Evolutionary conservation across 1,139 yeast species (phyloP), one percentile per base, ranked within the genome.

Genomic region (Geotrichum siamense): DNA sequence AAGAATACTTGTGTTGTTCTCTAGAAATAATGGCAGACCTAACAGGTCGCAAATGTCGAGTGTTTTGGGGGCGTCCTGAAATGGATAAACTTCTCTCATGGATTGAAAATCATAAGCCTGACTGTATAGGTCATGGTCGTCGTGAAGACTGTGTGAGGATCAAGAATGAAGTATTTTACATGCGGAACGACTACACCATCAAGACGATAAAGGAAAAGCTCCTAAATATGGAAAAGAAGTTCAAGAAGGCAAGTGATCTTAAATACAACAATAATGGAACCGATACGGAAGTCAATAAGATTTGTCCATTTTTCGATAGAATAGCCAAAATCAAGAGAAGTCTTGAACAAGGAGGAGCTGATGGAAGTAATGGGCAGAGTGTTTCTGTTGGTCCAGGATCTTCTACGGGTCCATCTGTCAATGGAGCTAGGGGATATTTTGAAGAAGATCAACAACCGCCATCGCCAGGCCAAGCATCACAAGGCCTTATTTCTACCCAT

Each of bases 151-250:
- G 49, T 26, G 41, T 39, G 6, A 35, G 46, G 8, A 46, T 46
- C 12, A 46, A 46, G 33, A 42, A 39, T 16, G 49, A 46, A 28
- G 49, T 46, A 9, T 46, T 46, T 17, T 35, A 41, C 5, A 31
- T 15, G 22, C 43, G 49, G n/a, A 28, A 45, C 5, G 49, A 46
- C 30, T 46, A 43, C 28, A 43, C 49, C 17, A 26, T 45, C 15
- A 46, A 46, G 22, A 46, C 49, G 4, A 46, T 46, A 33, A 46
- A 46, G 25, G 49, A 46, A 42, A 46, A 46, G 28, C 40, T 46
- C 13, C 43, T 46, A 17, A 46, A 46, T 21, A 46, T 46, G 49
- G 45, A 46, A 27, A 46, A 46, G 30, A 46, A 46, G 33, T 46
- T 39, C 32, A 39, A 39, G 15, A 43, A 46, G 25, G 49, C 49